A percentile compares a stretch with the other conserved stretches of the same genome.
phyloP scores from a whole-genome alignment of 116 monocot species.

The Papilionanthe hybrid region DNA sequence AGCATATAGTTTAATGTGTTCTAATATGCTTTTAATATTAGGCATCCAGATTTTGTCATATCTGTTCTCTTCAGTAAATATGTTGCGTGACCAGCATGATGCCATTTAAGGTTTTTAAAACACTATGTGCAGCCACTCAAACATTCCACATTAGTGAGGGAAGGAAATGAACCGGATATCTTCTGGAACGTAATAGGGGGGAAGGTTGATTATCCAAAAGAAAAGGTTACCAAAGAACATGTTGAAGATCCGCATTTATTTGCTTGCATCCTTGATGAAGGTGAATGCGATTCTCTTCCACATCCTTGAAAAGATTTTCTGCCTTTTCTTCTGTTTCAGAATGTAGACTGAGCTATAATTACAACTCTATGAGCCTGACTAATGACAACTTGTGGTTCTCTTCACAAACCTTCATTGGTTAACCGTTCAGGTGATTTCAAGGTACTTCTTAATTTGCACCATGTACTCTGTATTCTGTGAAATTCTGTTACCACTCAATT shows the following conservation, averaged over 20 bases:
- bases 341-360: not conserved
- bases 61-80: not conserved
- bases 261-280: constrained; percentile 24
- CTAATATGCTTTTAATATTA: constrained; percentile 1
- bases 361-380: constrained; percentile 10
- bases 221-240: constrained; percentile 14
- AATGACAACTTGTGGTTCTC: constrained; percentile 6
- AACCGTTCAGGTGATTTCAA: constrained; percentile 15
- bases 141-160: constrained; percentile 24
- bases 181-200: constrained; percentile 27
- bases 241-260: constrained; percentile 27
- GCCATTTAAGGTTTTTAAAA: not conserved
- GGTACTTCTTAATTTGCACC: constrained; percentile 5
- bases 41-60: not conserved
- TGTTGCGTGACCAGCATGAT: not conserved
- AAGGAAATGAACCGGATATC: constrained; percentile 23
- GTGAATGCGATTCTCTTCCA: constrained; percentile 11
- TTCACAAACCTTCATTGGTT: not conserved
- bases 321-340: not conserved
- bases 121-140: constrained; percentile 18
- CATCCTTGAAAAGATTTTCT: constrained; percentile 1
- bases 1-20: not conserved
- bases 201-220: constrained; percentile 24
- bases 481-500: not conserved
- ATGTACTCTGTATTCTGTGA: not conserved